phyloP scores from a whole-genome alignment of 108 stramenopile genomes.

The Mediolabrus comicus region DNA sequence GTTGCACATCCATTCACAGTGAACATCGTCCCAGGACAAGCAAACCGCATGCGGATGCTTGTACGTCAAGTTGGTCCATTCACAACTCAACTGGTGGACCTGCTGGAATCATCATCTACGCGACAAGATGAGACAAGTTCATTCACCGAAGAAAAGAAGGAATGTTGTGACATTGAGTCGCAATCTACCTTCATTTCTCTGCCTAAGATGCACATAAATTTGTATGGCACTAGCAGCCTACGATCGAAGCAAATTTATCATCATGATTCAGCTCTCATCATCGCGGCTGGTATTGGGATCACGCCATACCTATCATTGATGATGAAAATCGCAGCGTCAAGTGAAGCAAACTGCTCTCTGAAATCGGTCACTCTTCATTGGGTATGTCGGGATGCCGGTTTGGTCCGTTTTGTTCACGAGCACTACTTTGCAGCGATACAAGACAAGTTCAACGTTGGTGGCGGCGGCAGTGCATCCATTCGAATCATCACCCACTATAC shows the following conservation, averaged over 20 bases:
- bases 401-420: conserved; percentile 43
- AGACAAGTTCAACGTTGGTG: neutral
- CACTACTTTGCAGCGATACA: conserved; percentile 44
- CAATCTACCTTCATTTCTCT: neutral
- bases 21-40: neutral
- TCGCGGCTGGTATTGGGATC: conserved; percentile 68
- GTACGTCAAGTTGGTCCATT: conserved; percentile 11
- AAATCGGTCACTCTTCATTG: conserved; percentile 49
- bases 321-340: neutral
- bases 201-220: conserved; percentile 41
- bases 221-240: conserved; percentile 37
- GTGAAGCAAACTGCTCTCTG: neutral
- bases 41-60: conserved; percentile 8
- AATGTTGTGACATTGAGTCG: neutral
- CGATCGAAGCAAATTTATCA: conserved; percentile 31
- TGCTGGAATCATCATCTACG: neutral
- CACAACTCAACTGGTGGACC: conserved; percentile 3
- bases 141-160: neutral
- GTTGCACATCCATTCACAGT: conserved; percentile 28
- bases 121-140: neutral
- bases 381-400: conserved; percentile 58
- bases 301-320: conserved; percentile 58
- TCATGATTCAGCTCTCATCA: conserved; percentile 48
- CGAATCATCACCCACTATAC: conserved; percentile 5
- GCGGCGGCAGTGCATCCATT: neutral